Base-by-base conservation (phyloP, 352 stramenopile genomes). In the Pythium aristosporum region DNA sequence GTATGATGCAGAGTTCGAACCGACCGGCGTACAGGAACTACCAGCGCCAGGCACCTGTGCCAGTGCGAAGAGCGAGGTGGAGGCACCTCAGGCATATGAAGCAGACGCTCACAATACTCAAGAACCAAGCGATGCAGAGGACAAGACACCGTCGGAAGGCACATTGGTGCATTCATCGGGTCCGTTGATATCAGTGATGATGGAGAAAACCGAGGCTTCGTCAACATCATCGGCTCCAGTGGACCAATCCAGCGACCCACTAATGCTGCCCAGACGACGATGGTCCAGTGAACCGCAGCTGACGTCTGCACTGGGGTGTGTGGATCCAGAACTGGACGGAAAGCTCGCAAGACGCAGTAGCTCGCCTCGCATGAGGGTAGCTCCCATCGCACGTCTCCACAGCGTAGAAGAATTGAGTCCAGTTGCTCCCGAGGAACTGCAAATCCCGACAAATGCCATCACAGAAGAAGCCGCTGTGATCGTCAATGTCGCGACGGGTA, bases 1-100 rank as follows among this genome's bases (percentile, higher is more conserved):
- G 18, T 69, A 65, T 12, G 60, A 61, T 21, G 50, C 42, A 23
- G 60, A 60, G 21, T 67, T 67, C 55, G 60, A 67, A 1, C 13
- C 21, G 20, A 20, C 50, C 10, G 51, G 62, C 11, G 41, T 11
- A 12, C 52, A 53, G 16, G 41, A 37, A 39, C 34, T 12, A 39
- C 34, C 34, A 13, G 11, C 34, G 34, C 2, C 34, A 13, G 34
- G 11, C 6, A 7, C 34, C 34, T 39, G 34, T 8, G 34, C 1
- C 34, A 39, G 8, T 39, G 11, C 34, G 8, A 39, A 30, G 25
- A 30, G 25, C 25, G 25, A 30, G 5, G 34, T 39, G 34, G 34
- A 39, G 34, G 5, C 1, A 5, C 5, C 25, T 30, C 25, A 30
- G 25, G 8, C 34, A 39, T 39, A 39, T 8, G 34, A 39, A 39